Percentiles rank a stretch among this genome's conserved stretches.
Evolutionary conservation across 441 rosid species (phyloP).

Genomic region (Kokia cookei): DNA sequence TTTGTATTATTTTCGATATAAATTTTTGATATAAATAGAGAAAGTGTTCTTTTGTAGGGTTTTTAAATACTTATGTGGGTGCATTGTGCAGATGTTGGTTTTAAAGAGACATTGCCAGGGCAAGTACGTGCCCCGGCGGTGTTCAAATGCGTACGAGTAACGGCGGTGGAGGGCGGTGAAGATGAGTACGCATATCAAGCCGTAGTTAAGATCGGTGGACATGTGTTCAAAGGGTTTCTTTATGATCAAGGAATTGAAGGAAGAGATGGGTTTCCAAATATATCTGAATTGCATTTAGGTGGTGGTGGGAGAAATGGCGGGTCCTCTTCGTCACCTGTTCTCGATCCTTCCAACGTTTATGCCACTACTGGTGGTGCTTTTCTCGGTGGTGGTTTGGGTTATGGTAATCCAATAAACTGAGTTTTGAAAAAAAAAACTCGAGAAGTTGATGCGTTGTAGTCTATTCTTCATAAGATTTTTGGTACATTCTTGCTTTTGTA

Average conservation of each 20-base stretch:
- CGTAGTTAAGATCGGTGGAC: slow-evolving; percentile 85
- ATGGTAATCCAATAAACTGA: slow-evolving; percentile 56
- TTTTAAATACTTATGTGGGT: not conserved
- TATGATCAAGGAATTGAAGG: slow-evolving; percentile 80
- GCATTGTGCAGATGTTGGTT: slow-evolving; percentile 40
- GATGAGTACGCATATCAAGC: slow-evolving; percentile 93
- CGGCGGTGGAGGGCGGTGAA: slow-evolving; percentile 77
- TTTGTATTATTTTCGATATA: too few species aligned
- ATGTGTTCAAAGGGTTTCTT: slow-evolving; percentile 83
- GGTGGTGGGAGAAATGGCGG: slow-evolving; percentile 46
- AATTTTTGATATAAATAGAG: too few species aligned
- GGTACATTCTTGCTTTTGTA: not conserved
- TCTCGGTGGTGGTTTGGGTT: slow-evolving; percentile 49
- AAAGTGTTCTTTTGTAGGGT: not conserved
- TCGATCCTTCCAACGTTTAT: slow-evolving; percentile 53
- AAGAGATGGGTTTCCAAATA: slow-evolving; percentile 58
- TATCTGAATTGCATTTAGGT: slow-evolving; percentile 82
- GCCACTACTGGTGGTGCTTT: slow-evolving; percentile 48
- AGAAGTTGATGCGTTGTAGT: not conserved
- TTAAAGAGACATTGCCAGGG: slow-evolving; percentile 60
- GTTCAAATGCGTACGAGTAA: slow-evolving; percentile 83
- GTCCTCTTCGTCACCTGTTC: slow-evolving; percentile 44
- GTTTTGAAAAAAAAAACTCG: not conserved
- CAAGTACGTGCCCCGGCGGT: slow-evolving; percentile 83
- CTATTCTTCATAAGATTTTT: not conserved